These are phyloP conservation scores for Phaeosphaeriaceae sp. DNA, from an alignment of 2,329 filamentous ascomycete species.

Conservation along the genomic window DNA sequence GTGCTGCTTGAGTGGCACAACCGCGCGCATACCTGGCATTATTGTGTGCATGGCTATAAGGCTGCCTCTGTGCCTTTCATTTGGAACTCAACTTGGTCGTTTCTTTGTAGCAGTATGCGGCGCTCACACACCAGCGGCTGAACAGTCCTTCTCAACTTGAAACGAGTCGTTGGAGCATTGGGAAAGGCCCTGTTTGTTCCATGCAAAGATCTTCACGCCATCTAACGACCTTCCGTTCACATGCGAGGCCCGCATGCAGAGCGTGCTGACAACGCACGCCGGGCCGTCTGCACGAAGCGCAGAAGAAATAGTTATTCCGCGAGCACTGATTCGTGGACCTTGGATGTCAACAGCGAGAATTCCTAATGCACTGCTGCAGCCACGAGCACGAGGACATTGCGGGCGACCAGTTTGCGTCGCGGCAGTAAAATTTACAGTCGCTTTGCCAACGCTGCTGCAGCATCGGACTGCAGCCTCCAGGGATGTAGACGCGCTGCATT, in stretches of 20 bases:
- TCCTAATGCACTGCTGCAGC: conserved; percentile 24
- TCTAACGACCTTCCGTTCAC: conserved; percentile 10
- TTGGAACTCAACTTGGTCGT: not conserved
- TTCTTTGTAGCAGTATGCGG: not conserved
- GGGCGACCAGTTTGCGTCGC: conserved; percentile 30
- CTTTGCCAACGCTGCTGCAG: conserved; percentile 12
- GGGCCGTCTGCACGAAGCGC: conserved; percentile 32
- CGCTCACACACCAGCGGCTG: conserved; percentile 9
- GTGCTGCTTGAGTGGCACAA: not conserved
- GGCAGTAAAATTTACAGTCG: conserved; percentile 38
- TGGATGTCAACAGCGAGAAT: conserved; percentile 26
- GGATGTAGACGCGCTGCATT: conserved; percentile 29
- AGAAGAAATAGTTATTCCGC: conserved; percentile 11
- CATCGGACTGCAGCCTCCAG: conserved; percentile 20
- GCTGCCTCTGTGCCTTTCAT: not conserved
- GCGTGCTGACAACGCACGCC: conserved; percentile 22
- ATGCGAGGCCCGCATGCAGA: conserved; percentile 12
- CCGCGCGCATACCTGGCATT: not conserved
- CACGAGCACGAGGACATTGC: conserved; percentile 25
- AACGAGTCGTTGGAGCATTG: conserved; percentile 18
- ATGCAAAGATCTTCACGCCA: conserved; percentile 22
- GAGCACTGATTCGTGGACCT: conserved; percentile 27
- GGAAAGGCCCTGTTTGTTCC: conserved; percentile 11
- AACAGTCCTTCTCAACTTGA: conserved; percentile 14
- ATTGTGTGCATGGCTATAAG: not conserved